These are phyloP conservation scores for Mycena haematopus DNA, from an alignment of 768 basidiomycete genomes.

Conservation along the genomic window DNA sequence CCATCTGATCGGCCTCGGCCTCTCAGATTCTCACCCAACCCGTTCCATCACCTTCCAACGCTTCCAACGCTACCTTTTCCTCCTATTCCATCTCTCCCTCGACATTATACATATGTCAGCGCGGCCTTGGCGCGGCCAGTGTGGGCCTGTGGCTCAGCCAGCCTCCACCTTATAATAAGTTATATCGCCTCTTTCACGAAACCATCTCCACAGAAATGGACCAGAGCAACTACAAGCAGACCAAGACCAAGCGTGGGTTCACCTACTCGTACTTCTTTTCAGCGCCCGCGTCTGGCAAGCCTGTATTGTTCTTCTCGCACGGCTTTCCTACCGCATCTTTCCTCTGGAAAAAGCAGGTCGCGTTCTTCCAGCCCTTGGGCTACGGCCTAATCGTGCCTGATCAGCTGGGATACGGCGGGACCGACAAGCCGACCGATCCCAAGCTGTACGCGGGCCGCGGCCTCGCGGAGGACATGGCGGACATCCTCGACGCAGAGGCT, in stretches of 20 bases:
- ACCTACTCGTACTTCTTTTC: slow-evolving; percentile 36
- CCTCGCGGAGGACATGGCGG: slow-evolving; percentile 47
- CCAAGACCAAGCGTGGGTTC: slow-evolving; percentile 38
- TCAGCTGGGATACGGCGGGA: slow-evolving; percentile 59
- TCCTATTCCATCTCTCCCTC: no score
- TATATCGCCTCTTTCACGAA: no score
- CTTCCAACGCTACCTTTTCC: no score
- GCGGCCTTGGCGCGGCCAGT: no score
- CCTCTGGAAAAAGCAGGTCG: slow-evolving; percentile 48
- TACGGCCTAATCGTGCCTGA: slow-evolving; percentile 57
- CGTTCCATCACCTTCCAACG: no score
- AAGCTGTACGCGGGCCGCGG: slow-evolving; percentile 40
- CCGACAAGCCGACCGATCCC: slow-evolving; percentile 49
- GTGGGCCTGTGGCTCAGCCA: no score
- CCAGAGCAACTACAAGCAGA: slow-evolving; percentile 13
- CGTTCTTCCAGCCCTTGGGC: slow-evolving; percentile 43
- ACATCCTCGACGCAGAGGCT: slow-evolving; percentile 42
- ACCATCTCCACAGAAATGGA: not conserved
- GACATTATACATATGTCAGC: no score
- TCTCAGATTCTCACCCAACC: no score
- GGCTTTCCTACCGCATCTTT: slow-evolving; percentile 51
- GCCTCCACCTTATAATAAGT: no score
- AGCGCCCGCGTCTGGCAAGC: slow-evolving; percentile 34
- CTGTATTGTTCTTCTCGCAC: slow-evolving; percentile 49
- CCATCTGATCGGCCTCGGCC: no score